phyloP scores from a whole-genome alignment of 129 eudicot genomes.

The Logfia minima region DNA sequence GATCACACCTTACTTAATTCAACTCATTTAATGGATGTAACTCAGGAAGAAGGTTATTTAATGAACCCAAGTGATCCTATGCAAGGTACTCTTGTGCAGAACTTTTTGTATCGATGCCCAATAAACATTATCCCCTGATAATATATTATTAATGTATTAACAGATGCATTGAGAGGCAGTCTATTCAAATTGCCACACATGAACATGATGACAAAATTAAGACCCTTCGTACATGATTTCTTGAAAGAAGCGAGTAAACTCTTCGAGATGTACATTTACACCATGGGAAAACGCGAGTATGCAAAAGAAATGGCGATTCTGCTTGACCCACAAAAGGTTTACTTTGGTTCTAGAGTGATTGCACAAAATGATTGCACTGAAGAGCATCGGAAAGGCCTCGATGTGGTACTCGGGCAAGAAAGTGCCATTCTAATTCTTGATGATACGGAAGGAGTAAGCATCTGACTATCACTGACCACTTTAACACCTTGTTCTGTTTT shows the following conservation, averaged over 20 bases:
- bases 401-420: slow-evolving; percentile 72
- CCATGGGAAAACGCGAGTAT: slow-evolving; percentile 77
- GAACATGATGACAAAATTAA: slow-evolving; percentile 77
- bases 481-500: background rate
- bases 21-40: background rate
- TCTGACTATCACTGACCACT: background rate
- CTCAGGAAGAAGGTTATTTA: slow-evolving; percentile 6
- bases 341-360: slow-evolving; percentile 2
- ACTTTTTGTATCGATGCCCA: background rate
- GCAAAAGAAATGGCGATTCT: background rate
- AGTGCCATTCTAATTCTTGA: slow-evolving; percentile 75
- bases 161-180: slow-evolving; percentile 53
- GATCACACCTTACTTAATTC: slow-evolving; percentile 17
- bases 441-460: slow-evolving; percentile 75
- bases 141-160: slow-evolving; percentile 26
- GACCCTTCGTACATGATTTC: slow-evolving; percentile 74
- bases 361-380: background rate
- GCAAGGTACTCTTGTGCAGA: slow-evolving; percentile 3
- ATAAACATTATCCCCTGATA: background rate
- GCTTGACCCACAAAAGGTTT: background rate
- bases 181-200: slow-evolving; percentile 57
- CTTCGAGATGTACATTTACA: slow-evolving; percentile 86
- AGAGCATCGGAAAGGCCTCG: slow-evolving; percentile 75
- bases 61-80: slow-evolving; percentile 7
- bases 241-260: slow-evolving; percentile 69